Evolutionary conservation across 1,139 yeast genomes (phyloP).

Genomic region (Diutina mesorugosa): DNA sequence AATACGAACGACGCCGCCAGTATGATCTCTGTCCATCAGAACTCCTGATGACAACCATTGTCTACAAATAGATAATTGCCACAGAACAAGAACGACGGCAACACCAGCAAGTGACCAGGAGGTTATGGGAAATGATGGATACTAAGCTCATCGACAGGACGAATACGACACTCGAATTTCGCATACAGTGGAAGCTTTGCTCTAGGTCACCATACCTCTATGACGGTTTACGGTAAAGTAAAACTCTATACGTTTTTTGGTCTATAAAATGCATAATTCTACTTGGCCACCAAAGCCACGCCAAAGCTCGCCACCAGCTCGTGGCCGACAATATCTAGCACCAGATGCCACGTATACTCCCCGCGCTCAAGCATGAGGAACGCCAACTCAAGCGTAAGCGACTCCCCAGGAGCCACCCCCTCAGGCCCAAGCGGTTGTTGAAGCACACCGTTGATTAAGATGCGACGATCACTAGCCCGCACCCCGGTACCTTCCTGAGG

Average conservation of each 20-base stretch:
- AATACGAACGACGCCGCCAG: too few relatives aligned
- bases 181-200: too few relatives aligned
- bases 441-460: conserved; percentile 51
- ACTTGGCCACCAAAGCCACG: not conserved
- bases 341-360: conserved; percentile 55
- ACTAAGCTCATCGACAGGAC: too few relatives aligned
- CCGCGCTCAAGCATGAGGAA: conserved; percentile 57
- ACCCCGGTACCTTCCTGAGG: conserved; percentile 29
- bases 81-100: too few relatives aligned
- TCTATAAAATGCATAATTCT: not conserved
- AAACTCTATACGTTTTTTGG: not conserved
- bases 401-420: conserved; percentile 28
- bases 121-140: too few relatives aligned
- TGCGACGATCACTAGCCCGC: conserved; percentile 32
- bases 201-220: too few relatives aligned
- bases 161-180: too few relatives aligned
- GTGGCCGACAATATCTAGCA: not conserved
- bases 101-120: too few relatives aligned
- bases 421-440: conserved; percentile 36
- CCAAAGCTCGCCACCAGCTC: not conserved
- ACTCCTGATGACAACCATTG: too few relatives aligned
- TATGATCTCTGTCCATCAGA: too few relatives aligned
- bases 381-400: conserved; percentile 31
- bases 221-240: too few relatives aligned
- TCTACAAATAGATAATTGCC: too few relatives aligned